phyloP scores from a whole-genome alignment of 352 stramenopile genomes.

The Bremia lactucae region DNA sequence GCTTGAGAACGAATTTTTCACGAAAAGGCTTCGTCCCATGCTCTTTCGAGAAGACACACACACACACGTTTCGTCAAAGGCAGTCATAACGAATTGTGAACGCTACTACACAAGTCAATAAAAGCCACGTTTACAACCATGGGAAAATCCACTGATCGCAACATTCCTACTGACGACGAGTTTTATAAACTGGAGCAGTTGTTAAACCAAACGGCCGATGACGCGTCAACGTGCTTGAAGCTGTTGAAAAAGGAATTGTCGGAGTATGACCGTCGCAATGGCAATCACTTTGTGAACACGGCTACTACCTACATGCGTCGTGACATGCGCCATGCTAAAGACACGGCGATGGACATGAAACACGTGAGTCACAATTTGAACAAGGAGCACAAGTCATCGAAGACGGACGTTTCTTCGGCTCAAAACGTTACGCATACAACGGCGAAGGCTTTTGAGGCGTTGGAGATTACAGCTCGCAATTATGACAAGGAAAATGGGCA shows the following conservation, averaged over 20 bases:
- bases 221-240: slow-evolving; percentile 11
- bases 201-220: slow-evolving; percentile 11
- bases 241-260: slow-evolving; percentile 16
- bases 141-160: slow-evolving; percentile 11
- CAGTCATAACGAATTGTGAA: too few species aligned
- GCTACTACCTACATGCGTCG: slow-evolving; percentile 14
- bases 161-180: slow-evolving; percentile 8
- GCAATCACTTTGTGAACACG: slow-evolving; percentile 19
- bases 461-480: slow-evolving; percentile 14
- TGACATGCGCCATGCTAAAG: slow-evolving; percentile 20
- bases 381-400: slow-evolving; percentile 8
- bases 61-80: too few species aligned
- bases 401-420: slow-evolving; percentile 10
- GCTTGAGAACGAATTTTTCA: too few species aligned
- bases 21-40: too few species aligned
- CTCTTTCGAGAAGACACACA: too few species aligned
- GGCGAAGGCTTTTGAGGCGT: slow-evolving; percentile 8
- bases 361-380: slow-evolving; percentile 14
- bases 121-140: slow-evolving; percentile 1
- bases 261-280: slow-evolving; percentile 21
- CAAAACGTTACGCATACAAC: slow-evolving; percentile 16
- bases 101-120: slow-evolving; percentile 12
- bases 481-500: slow-evolving; percentile 20
- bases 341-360: slow-evolving; percentile 14
- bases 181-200: slow-evolving; percentile 20